phyloP scores from a whole-genome alignment of 257 asterid genomes.

The Gentiana macrophylla region DNA sequence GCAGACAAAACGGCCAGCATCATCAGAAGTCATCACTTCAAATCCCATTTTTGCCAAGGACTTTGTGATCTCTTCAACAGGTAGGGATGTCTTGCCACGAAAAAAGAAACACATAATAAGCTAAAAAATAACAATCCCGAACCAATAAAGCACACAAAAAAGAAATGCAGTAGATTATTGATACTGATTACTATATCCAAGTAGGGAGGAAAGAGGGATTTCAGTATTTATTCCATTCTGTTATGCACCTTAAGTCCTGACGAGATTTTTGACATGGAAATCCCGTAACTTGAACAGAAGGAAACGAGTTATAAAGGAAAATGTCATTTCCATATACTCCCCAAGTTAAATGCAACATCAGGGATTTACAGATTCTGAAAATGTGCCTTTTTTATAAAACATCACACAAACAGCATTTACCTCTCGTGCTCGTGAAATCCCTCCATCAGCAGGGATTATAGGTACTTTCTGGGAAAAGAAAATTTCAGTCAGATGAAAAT shows the following conservation, averaged over 20 bases:
- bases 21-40: constrained; percentile 75
- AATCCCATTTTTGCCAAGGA: constrained; percentile 70
- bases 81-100: constrained; percentile 48
- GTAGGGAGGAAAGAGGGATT: too few species aligned
- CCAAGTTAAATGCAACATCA: too few species aligned
- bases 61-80: constrained; percentile 56
- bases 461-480: constrained; percentile 49
- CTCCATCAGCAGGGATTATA: constrained; percentile 40
- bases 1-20: constrained; percentile 96
- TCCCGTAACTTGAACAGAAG: too few species aligned
- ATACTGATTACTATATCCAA: too few species aligned
- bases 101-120: neutral
- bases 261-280: too few species aligned
- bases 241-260: too few species aligned
- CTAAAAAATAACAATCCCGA: neutral
- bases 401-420: constrained; percentile 20
- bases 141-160: too few species aligned
- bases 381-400: too few species aligned
- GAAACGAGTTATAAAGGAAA: too few species aligned
- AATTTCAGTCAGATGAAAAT: constrained; percentile 5
- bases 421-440: constrained; percentile 39
- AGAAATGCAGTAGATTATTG: neutral
- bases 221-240: too few species aligned
- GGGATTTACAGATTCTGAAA: too few species aligned
- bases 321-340: too few species aligned